Evolutionary conservation across 1,139 yeast genomes (phyloP), one percentile per base, ranked within the genome.

Genomic region (Spencermartinsiella ligniputridi): DNA sequence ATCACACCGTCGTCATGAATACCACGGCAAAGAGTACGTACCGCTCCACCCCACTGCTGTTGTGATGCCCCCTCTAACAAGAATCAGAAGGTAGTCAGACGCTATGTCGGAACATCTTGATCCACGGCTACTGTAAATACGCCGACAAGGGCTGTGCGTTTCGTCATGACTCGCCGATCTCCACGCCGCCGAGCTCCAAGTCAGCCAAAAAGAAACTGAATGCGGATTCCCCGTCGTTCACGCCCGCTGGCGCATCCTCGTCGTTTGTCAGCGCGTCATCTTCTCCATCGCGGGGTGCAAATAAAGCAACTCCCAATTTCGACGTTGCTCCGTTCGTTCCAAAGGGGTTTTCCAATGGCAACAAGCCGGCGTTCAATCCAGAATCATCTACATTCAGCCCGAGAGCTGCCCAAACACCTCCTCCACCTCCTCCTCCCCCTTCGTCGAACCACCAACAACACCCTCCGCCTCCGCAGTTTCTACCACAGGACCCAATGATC

Each of bases 141-240:
- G 92, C 86, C 55, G 85, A 85, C 55, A 88, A 87, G 59, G 96
- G 96, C 16, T 88, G 96, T 62, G 85, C 84, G 2, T 88, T 87
- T 62, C 80, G 79, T 45, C 96, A 88, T 58, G 79, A 76, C 39
- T n/a, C 19, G 24, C 32, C 32, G 15, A 15, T 27, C 15, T 27
- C 32, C 15, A 27, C 32, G 15, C 32, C 32, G 8, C 32, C 32
- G 32, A 9, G 15, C 15, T n/a, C 32, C 5, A 27, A n/a, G 15
- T 27, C 32, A 5, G n/a, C 6, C 5, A 66, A 57, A 56, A 71
- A 74, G 53, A 76, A 74, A 52, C 78, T 80, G 64, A 81, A 79
- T 53, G 68, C 78, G 45, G 80, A 79, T 49, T 78, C 85, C 0
- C 87, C 88, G 0, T 72, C 84, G 2, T 82, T 83, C 62, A 82